Conservation (phyloP, 495 filamentous ascomycete genomes). For the Penicillium flavigenum region DNA sequence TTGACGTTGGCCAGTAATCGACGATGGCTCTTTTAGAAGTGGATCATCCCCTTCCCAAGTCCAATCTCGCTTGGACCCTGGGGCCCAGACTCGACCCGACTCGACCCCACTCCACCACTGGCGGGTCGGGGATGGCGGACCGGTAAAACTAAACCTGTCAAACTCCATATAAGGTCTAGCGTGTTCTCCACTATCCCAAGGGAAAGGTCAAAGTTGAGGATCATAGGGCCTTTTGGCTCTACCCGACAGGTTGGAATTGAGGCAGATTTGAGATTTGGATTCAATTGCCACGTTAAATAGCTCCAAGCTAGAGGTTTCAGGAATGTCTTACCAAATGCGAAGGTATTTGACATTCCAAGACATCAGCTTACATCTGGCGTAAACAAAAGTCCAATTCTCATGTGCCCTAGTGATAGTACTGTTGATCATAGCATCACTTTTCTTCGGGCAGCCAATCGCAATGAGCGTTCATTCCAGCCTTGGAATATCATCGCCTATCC, state of each 20-base stretch:
- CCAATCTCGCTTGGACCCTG: conserved; percentile 8
- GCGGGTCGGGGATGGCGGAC: conserved; percentile 30
- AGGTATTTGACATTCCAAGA: background rate
- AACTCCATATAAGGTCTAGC: conserved; percentile 11
- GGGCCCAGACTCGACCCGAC: conserved; percentile 13
- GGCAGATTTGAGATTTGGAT: background rate
- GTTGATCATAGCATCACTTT: conserved; percentile 7
- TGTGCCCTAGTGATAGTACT: conserved; percentile 6
- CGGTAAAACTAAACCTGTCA: conserved; percentile 33
- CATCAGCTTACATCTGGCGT: background rate
- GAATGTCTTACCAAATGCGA: background rate
- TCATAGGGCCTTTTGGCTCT: conserved; percentile 12
- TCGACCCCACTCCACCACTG: conserved; percentile 7
- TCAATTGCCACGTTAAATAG: background rate
- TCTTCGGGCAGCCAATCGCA: conserved; percentile 5
- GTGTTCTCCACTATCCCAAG: conserved; percentile 6
- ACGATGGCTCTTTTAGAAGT: background rate
- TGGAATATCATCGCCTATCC: background rate
- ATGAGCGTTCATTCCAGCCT: background rate
- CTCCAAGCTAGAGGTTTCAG: conserved; percentile 1
- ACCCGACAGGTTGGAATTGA: background rate
- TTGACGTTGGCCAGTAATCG: background rate
- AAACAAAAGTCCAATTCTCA: background rate
- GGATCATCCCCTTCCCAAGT: background rate
- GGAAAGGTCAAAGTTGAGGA: conserved; percentile 26